Percentiles rank a stretch among this genome's conserved stretches.
phyloP scores from a whole-genome alignment of 108 stramenopile genomes.

The Epipyxis sp. region DNA sequence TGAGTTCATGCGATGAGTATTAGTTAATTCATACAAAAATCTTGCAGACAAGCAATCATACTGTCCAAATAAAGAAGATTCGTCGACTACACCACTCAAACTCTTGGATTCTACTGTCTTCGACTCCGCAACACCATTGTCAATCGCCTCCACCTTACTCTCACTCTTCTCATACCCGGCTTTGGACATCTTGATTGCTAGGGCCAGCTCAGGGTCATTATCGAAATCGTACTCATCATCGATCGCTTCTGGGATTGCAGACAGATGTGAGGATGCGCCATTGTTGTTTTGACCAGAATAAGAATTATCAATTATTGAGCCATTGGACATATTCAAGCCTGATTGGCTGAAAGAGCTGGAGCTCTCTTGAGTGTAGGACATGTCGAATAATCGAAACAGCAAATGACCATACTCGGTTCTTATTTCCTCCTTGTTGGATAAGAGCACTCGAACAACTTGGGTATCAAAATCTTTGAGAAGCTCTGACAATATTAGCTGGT shows the following conservation, averaged over 20 bases:
- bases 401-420: not conserved
- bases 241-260: not conserved
- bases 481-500: no score
- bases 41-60: not conserved
- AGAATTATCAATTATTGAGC: not conserved
- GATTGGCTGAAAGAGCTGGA: no score
- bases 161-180: not conserved
- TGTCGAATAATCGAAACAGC: no score
- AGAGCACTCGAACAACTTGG: no score
- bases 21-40: not conserved
- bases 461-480: no score
- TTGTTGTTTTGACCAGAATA: not conserved
- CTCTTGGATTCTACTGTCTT: not conserved
- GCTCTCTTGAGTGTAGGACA: no score
- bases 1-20: not conserved
- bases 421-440: not conserved
- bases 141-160: no score
- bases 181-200: not conserved
- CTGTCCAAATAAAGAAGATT: not conserved
- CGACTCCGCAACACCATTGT: not conserved
- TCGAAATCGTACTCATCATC: not conserved
- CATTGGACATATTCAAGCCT: no score
- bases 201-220: not conserved
- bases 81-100: not conserved
- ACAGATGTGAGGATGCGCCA: not conserved